Percentiles rank a stretch among this genome's conserved stretches.
Evolutionary conservation across 2,329 filamentous ascomycete genomes (phyloP).

Genomic region (Ilyonectria mors-panacis): DNA sequence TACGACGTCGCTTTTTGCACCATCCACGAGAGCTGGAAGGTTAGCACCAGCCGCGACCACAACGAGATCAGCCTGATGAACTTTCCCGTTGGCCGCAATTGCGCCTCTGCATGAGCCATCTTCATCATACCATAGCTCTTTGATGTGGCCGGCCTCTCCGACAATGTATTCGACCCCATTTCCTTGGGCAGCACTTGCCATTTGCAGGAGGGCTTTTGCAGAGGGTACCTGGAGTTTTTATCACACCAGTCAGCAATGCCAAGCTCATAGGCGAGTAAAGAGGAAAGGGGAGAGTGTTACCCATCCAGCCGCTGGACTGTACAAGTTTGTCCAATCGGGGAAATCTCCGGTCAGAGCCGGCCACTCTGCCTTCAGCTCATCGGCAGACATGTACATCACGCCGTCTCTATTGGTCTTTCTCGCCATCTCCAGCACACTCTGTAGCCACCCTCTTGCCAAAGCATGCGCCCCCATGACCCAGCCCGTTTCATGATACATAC

Average conservation of each 20-base stretch:
- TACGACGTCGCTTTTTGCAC: conserved; percentile 70
- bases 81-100: conserved; percentile 61
- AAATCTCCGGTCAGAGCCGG: conserved; percentile 47
- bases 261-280: neutral
- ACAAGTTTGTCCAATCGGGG: conserved; percentile 49
- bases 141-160: conserved; percentile 45
- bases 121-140: conserved; percentile 43
- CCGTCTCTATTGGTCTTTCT: conserved; percentile 41
- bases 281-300: conserved; percentile 33
- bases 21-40: conserved; percentile 73
- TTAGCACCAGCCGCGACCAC: conserved; percentile 78
- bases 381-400: conserved; percentile 45
- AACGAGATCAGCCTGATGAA: conserved; percentile 70
- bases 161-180: conserved; percentile 49
- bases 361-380: conserved; percentile 48
- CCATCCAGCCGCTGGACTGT: conserved; percentile 50
- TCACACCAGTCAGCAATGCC: neutral
- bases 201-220: conserved; percentile 49
- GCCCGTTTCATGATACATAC: conserved; percentile 51
- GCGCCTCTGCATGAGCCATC: conserved; percentile 60
- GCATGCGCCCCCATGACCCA: conserved; percentile 50
- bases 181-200: conserved; percentile 48
- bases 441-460: conserved; percentile 48
- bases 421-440: conserved; percentile 46
- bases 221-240: conserved; percentile 36